These are phyloP conservation scores for Kalaharituber pfeilii DNA, from an alignment of 2,329 filamentous ascomycete species.

Conservation along the genomic window DNA sequence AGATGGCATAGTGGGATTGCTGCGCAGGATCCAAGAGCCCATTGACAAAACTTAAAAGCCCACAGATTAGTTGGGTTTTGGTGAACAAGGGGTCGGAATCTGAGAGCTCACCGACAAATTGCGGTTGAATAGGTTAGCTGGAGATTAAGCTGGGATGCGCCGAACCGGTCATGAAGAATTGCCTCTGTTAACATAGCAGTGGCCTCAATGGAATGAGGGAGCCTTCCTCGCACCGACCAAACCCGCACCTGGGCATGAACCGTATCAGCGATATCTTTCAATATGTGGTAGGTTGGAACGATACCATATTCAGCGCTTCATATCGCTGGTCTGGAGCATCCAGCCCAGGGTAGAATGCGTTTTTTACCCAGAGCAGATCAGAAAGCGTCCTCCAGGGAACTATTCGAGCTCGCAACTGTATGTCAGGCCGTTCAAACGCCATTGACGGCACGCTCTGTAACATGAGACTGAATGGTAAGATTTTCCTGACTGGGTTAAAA, in stretches of 20 bases:
- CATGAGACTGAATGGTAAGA: no score
- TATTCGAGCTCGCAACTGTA: conserved; percentile 3
- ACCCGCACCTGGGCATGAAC: conserved; percentile 16
- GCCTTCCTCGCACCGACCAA: conserved; percentile 56
- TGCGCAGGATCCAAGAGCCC: conserved; percentile 57
- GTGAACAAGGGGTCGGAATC: no score
- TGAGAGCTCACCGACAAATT: conserved; percentile 48
- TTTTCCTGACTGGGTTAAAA: no score
- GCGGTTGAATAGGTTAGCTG: conserved; percentile 56
- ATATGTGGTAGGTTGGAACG: neutral
- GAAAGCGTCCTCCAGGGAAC: conserved; percentile 14
- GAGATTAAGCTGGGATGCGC: conserved; percentile 38
- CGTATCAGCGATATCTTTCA: no score
- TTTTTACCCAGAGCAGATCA: conserved; percentile 12
- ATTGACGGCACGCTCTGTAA: no score
- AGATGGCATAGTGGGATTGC: conserved; percentile 43
- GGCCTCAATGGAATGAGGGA: conserved; percentile 64
- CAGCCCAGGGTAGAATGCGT: conserved; percentile 11
- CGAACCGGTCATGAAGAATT: conserved; percentile 42
- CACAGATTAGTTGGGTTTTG: no score
- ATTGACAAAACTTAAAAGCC: conserved; percentile 47
- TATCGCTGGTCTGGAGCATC: conserved; percentile 7
- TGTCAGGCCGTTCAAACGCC: neutral
- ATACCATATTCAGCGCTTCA: conserved; percentile 5
- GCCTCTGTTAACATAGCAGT: conserved; percentile 57